These are phyloP conservation scores for Pyricularia sp. DNA, from an alignment of 2,329 filamentous ascomycete species.

Conservation along the genomic window DNA sequence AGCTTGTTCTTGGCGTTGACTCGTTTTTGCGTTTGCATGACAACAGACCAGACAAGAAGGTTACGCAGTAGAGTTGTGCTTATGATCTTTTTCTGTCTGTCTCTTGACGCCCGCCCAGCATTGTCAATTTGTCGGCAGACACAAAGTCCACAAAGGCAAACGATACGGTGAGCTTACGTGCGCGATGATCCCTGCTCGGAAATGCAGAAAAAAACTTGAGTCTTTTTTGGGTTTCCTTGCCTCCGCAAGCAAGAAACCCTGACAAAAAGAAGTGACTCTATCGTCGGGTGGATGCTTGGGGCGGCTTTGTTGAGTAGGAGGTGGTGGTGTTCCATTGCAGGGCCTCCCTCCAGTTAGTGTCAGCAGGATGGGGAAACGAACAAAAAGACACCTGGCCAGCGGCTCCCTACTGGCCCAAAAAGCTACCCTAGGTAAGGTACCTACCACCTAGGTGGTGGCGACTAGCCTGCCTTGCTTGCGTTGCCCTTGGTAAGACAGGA, in stretches of 20 bases:
- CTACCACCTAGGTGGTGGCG: background rate
- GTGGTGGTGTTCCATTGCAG: background rate
- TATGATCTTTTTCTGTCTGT: background rate
- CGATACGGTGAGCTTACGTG: background rate
- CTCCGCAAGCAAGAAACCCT: background rate
- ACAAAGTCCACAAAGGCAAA: background rate
- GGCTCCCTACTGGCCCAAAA: background rate
- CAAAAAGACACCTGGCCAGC: background rate
- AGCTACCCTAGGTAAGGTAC: background rate
- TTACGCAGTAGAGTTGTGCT: background rate
- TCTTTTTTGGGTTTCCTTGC: background rate
- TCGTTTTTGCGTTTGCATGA: conserved; percentile 1
- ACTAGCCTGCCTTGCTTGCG: background rate
- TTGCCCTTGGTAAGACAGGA: background rate
- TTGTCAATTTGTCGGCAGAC: background rate
- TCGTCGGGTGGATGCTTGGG: background rate
- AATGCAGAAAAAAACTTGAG: background rate
- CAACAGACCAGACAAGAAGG: background rate
- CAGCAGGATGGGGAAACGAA: background rate
- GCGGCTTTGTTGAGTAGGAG: background rate
- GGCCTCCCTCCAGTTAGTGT: background rate
- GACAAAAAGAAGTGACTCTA: background rate
- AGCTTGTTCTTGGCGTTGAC: background rate
- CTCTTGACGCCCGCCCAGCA: background rate
- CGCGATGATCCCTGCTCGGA: background rate